phyloP scores from a whole-genome alignment of 2,329 filamentous ascomycete species.

The Aschersonia sp. region DNA sequence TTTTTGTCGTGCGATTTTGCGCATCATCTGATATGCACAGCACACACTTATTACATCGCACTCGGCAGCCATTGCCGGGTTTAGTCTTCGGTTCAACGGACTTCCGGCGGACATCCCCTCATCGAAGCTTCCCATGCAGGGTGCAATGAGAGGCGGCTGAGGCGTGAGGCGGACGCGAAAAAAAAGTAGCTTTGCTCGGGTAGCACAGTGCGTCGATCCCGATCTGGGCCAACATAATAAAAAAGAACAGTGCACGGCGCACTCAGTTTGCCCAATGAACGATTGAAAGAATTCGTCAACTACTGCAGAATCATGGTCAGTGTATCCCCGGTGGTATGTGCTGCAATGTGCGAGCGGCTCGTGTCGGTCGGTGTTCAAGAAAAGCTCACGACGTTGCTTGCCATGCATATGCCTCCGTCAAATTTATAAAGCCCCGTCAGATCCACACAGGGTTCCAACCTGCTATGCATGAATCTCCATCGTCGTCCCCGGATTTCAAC shows the following conservation, averaged over 20 bases:
- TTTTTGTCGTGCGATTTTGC: too few relatives aligned
- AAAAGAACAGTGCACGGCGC: background rate
- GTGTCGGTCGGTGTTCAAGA: too few relatives aligned
- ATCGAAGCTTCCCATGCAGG: background rate
- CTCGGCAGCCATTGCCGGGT: background rate
- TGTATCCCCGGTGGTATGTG: too few relatives aligned
- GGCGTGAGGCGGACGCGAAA: background rate
- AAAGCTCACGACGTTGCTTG: too few relatives aligned
- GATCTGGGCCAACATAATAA: background rate
- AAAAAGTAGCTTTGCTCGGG: background rate
- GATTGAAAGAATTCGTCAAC: background rate
- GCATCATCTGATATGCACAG: too few relatives aligned
- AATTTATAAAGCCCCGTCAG: background rate
- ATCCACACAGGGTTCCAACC: background rate
- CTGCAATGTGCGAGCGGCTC: too few relatives aligned
- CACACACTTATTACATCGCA: background rate
- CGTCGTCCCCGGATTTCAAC: background rate
- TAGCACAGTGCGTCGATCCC: constrained; percentile 1
- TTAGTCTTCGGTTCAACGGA: background rate
- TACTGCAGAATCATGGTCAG: background rate
- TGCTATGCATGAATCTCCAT: background rate
- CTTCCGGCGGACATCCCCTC: background rate
- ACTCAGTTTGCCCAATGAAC: background rate
- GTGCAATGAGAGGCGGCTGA: background rate
- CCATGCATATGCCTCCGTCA: too few relatives aligned